Conservation (phyloP, 345 rosid species). For the Citrus mangshanensis region DNA sequence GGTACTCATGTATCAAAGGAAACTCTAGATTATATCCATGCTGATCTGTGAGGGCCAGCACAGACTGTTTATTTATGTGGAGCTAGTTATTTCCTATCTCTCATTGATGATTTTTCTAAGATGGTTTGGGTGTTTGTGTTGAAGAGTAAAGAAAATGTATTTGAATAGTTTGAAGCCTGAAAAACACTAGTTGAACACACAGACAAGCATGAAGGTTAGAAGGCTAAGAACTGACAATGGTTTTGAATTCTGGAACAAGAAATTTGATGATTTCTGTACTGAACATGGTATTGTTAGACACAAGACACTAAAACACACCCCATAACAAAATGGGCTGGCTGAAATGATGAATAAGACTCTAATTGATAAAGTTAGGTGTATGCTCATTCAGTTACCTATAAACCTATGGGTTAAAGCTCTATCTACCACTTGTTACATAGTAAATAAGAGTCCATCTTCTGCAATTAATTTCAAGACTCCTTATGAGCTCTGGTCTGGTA, state of each 20-base stretch:
- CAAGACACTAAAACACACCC: too few relatives aligned
- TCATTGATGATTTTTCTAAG: too few relatives aligned
- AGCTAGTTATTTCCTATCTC: too few relatives aligned
- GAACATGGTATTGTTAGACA: too few relatives aligned
- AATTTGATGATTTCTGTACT: too few relatives aligned
- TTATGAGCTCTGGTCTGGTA: too few relatives aligned
- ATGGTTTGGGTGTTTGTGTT: too few relatives aligned
- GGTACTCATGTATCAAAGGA: rapidly evolving
- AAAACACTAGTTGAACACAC: too few relatives aligned
- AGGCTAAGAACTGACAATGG: neutral
- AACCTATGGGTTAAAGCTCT: rapidly evolving
- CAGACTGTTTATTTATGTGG: rapidly evolving
- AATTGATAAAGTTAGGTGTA: neutral
- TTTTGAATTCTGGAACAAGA: rapidly evolving
- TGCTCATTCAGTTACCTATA: neutral
- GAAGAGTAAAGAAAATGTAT: rapidly evolving
- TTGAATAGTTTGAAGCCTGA: too few relatives aligned
- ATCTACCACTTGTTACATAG: neutral
- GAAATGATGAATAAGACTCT: rapidly evolving
- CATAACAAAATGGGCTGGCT: rapidly evolving
- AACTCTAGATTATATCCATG: too few relatives aligned
- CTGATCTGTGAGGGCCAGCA: too few relatives aligned
- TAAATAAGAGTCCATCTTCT: rapidly evolving
- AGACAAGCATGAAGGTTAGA: too few relatives aligned
- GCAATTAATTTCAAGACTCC: neutral